Percentiles rank a stretch among this genome's conserved stretches.
phyloP scores from a whole-genome alignment of 768 basidiomycete genomes.

The Astraeus odoratus region DNA sequence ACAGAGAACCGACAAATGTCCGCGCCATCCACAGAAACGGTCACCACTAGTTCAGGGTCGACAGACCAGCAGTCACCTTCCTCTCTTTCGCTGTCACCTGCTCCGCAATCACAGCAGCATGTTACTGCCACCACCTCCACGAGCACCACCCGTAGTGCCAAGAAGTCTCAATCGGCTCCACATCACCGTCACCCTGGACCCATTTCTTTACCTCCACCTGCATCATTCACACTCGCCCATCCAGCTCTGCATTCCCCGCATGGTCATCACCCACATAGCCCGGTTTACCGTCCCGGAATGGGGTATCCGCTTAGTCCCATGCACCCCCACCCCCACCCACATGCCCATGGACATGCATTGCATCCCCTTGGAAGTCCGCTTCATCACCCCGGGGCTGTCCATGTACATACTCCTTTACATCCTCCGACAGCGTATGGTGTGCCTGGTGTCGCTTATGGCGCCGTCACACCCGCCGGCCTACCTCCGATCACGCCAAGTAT shows the following conservation, averaged over 20 bases:
- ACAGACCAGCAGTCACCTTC: background rate
- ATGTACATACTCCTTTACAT: conserved; percentile 14
- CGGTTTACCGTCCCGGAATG: conserved; percentile 31
- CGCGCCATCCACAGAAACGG: conserved; percentile 12
- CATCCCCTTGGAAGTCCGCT: too few relatives aligned
- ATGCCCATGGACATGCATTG: conserved; percentile 1
- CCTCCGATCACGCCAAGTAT: conserved; percentile 95
- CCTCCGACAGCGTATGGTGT: conserved; percentile 10
- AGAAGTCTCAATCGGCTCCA: conserved; percentile 15
- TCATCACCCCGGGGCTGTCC: too few relatives aligned
- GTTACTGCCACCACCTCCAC: background rate
- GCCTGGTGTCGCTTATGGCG: conserved; percentile 22
- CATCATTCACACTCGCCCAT: conserved; percentile 36
- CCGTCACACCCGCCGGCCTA: conserved; percentile 71
- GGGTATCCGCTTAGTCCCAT: conserved; percentile 22
- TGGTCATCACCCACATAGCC: conserved; percentile 29
- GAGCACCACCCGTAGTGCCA: background rate
- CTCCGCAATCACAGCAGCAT: background rate
- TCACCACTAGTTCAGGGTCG: conserved; percentile 4
- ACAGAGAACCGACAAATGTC: conserved; percentile 12
- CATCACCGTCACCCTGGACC: conserved; percentile 61
- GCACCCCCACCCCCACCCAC: conserved; percentile 19
- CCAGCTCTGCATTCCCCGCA: conserved; percentile 28
- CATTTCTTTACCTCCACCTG: conserved; percentile 61
- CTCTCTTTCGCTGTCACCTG: background rate